Percentiles rank a stretch among this genome's conserved stretches.
These are phyloP conservation scores for Bidens hawaiensis DNA, from an alignment of 140 eudicot species.

Conservation along the genomic window DNA sequence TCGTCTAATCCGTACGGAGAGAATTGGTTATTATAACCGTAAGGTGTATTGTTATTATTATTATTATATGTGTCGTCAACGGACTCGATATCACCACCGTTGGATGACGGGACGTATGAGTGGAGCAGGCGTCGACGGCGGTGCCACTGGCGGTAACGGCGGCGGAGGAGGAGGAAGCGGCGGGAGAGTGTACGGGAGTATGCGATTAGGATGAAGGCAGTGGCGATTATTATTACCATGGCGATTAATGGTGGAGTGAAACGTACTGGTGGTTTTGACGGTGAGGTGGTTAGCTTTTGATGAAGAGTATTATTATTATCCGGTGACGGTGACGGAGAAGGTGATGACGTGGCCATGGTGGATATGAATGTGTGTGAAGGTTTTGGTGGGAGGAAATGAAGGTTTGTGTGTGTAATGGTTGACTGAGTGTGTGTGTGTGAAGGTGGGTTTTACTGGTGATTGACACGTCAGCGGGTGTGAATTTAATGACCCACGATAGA, in stretches of 20 bases:
- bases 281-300: slow-evolving; percentile 5
- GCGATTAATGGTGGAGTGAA: slow-evolving; percentile 93
- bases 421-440: slow-evolving; percentile 18
- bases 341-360: slow-evolving; percentile 20
- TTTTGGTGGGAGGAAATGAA: slow-evolving; percentile 1
- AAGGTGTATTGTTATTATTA: slow-evolving; percentile 32
- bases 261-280: slow-evolving; percentile 62
- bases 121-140: slow-evolving; percentile 60
- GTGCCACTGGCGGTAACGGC: slow-evolving; percentile 62
- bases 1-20: slow-evolving; percentile 78
- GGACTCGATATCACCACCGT: slow-evolving; percentile 51
- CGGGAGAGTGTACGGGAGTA: slow-evolving; percentile 81
- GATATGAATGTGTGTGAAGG: slow-evolving; percentile 9
- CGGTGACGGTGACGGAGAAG: slow-evolving; percentile 31
- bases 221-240: slow-evolving; percentile 79
- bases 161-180: slow-evolving; percentile 39
- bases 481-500: slow-evolving; percentile 37
- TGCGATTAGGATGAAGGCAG: slow-evolving; percentile 77
- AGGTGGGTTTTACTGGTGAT: slow-evolving; percentile 8
- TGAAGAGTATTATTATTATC: neutral
- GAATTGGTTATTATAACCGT: slow-evolving; percentile 37
- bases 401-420: slow-evolving; percentile 17
- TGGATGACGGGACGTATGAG: slow-evolving; percentile 60
- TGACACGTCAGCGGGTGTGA: slow-evolving; percentile 42
- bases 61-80: slow-evolving; percentile 33